Base-by-base conservation (phyloP, 805 yeast genomes). In the Pichia pseudocactophila region DNA sequence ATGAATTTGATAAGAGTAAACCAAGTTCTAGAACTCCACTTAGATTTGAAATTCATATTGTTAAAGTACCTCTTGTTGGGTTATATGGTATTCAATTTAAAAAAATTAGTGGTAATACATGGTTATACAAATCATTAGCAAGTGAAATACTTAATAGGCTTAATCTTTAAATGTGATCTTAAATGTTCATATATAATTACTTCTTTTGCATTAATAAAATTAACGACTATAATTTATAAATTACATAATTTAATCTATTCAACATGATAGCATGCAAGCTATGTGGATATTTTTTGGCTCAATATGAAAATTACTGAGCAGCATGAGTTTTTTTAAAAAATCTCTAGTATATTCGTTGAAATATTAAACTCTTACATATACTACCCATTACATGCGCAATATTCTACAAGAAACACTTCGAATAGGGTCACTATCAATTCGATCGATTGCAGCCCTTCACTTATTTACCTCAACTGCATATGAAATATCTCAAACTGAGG, bases 21-120 rank as follows among this genome's bases (percentile, higher is more conserved):
- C 33, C 43, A 30, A 28, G 48, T 26, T 42, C 40, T 39, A 66
- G 74, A 49, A 71, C 79, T 18, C 95, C 95, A 16, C 70, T 90
- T 55, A 79, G 82, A 55, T 89, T 89, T 62, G 97, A 90, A 58
- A 84, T 90, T 48, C 88, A 84, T 59, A 79, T 89, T 49, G 97
- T 89, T 33, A 88, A 88, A 59, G 94, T 89, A 37, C 95, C 96
- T 36, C 71, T 89, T 50, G 83, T 89, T 42, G 87, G 94, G 4
- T 69, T 90, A 46, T 88, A 83, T 50, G 97, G 97, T 62, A 89
- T 89, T 37, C 97, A 90, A 61, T 88, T 89, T 68, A 90, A 90
- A 70, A 89, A 89, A 59, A 73, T 89, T 26, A 73, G 84, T 44
- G 97, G 97, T 55, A 88, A 90, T 59, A 86, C 96, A 2, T 89